These are phyloP conservation scores for Trichophyton verrucosum DNA, from an alignment of 2,329 filamentous ascomycete species.

Conservation along the genomic window DNA sequence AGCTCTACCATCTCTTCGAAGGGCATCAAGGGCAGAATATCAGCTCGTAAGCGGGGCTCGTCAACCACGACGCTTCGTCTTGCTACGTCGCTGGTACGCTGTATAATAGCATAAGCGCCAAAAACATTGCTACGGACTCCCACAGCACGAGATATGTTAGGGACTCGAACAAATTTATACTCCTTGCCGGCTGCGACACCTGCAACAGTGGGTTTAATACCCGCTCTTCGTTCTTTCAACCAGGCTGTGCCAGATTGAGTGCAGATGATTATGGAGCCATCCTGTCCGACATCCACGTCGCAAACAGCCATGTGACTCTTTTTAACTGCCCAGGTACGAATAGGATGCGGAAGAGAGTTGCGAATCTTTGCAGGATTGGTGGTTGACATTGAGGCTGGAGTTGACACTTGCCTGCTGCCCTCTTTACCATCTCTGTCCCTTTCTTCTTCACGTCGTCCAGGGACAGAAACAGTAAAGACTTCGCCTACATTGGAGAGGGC, in stretches of 20 bases:
- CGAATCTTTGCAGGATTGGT: slow-evolving; percentile 88
- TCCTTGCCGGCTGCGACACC: slow-evolving; percentile 59
- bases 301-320: slow-evolving; percentile 73
- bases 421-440: neutral
- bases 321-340: slow-evolving; percentile 76
- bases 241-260: slow-evolving; percentile 89
- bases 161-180: slow-evolving; percentile 88
- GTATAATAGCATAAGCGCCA: slow-evolving; percentile 77
- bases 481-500: slow-evolving; percentile 75
- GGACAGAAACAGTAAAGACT: slow-evolving; percentile 72
- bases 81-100: slow-evolving; percentile 73
- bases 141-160: slow-evolving; percentile 72
- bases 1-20: slow-evolving; percentile 44
- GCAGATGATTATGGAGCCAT: slow-evolving; percentile 88
- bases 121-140: slow-evolving; percentile 78
- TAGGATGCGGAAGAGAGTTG: slow-evolving; percentile 62
- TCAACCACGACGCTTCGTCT: slow-evolving; percentile 56
- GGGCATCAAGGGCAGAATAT: slow-evolving; percentile 57
- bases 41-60: slow-evolving; percentile 58
- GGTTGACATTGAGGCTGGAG: slow-evolving; percentile 56
- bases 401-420: slow-evolving; percentile 20
- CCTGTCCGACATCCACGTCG: slow-evolving; percentile 79
- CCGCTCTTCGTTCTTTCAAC: slow-evolving; percentile 64
- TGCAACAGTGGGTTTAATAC: slow-evolving; percentile 28
- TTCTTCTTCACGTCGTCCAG: slow-evolving; percentile 46